Base-by-base conservation (phyloP, 148 eudicot genomes). In the Rhododendron henanense region DNA sequence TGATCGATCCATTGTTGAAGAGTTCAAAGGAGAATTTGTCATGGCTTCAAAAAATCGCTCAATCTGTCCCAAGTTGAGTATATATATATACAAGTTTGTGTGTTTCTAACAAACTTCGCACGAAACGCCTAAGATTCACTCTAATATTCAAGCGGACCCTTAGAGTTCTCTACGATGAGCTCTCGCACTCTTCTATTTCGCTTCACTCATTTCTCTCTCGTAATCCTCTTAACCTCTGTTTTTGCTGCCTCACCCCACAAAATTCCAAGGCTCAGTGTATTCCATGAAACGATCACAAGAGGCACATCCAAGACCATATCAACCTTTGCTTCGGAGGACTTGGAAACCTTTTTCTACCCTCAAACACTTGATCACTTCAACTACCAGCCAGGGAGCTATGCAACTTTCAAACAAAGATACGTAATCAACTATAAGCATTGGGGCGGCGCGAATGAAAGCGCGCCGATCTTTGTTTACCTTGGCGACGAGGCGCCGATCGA, bases 291-390 rank as follows among this genome's bases (percentile, higher is more conserved):
- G 21, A 18, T 82, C 73, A 1, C 7, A 4, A 37, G 48, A 63
- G 51, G 65, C 44, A 18, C 65, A 10, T 10, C 84, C 1, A 71
- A 63, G 6, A n/a, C 50, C 35, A n/a, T 21, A 7, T 37, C 84
- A 82, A 35, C 48, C n/a, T 39, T 18, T 10, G 19, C 16, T 10
- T 11, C 37, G 0, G 75, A 41, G 31, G 35, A 84, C 51, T 85
- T 48, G 18, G n/a, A 85, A 48, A 65, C 78, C 23, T 63, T 18
- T 80, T 79, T 44, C 6, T 85, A 85, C 84, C 67, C 71, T 48
- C 87, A 85, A 65, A 85, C 84, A 16, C 82, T 79, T 33, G 87
- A 85, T 65, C 87, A 85, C 45, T 85, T 85, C 78, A 78, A 59
- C 35, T 85, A 85, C 45, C 50, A 15, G 63, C 84, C 84, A 5